Conservation (phyloP, 441 rosid genomes). For the Corymbia calophylla region DNA sequence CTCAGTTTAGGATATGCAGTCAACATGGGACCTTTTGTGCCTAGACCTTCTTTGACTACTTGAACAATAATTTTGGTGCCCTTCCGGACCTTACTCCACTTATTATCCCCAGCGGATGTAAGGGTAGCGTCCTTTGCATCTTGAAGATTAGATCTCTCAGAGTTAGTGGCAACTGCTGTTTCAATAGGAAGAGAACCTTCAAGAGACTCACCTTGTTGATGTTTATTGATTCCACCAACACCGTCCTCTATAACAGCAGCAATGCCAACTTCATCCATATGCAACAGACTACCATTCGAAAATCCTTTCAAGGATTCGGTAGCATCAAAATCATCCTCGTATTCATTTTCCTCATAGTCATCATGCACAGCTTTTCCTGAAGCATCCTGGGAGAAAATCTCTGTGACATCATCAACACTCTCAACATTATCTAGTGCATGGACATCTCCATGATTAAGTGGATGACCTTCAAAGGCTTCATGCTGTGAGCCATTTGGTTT, state of each 20-base stretch:
- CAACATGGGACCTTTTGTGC: conserved; percentile 86
- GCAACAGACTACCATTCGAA: conserved; percentile 47
- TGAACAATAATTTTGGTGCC: conserved; percentile 95
- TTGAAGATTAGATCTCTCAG: conserved; percentile 21
- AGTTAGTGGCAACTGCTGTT: conserved; percentile 21
- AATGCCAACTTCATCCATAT: conserved; percentile 27
- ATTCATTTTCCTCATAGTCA: conserved; percentile 58
- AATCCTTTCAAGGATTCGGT: conserved; percentile 34
- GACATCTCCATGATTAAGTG: conserved; percentile 24
- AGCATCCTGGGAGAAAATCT: conserved; percentile 37
- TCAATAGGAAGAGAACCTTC: conserved; percentile 20
- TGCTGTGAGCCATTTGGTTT: conserved; percentile 28
- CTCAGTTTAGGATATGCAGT: conserved; percentile 84
- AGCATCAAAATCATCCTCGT: conserved; percentile 60
- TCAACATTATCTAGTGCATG: conserved; percentile 27
- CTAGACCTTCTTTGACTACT: conserved; percentile 96
- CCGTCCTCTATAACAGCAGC: conserved; percentile 36
- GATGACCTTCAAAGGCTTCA: conserved; percentile 26
- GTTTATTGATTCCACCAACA: conserved; percentile 34
- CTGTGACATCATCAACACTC: conserved; percentile 40
- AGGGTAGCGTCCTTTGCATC: conserved; percentile 23
- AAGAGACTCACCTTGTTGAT: conserved; percentile 29
- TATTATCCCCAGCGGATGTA: conserved; percentile 28
- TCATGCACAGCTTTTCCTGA: conserved; percentile 18
- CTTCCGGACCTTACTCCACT: conserved; percentile 68